phyloP scores from a whole-genome alignment of 495 filamentous ascomycete genomes.

The Ascobolus immersus region DNA sequence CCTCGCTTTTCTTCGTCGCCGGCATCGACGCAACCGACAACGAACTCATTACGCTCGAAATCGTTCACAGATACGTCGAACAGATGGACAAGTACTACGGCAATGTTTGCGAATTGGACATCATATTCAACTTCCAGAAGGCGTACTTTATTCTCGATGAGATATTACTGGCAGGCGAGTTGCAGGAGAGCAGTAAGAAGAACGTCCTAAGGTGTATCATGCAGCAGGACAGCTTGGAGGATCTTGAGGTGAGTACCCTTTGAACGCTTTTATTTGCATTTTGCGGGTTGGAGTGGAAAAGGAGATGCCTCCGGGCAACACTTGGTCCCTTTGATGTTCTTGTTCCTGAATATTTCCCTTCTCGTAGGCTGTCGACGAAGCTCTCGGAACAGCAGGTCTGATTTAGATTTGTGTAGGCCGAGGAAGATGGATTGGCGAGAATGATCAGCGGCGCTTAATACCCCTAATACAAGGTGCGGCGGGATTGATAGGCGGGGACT shows the following conservation, averaged over 20 bases:
- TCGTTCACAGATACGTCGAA: slow-evolving; percentile 96
- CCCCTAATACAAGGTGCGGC: too few species aligned
- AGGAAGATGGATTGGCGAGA: slow-evolving; percentile 13
- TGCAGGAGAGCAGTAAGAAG: slow-evolving; percentile 99
- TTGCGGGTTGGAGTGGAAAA: too few species aligned
- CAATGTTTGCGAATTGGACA: slow-evolving; percentile 97
- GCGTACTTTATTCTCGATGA: slow-evolving; percentile 98
- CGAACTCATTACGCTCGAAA: slow-evolving; percentile 91
- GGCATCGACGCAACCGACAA: slow-evolving; percentile 87
- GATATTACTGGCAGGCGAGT: slow-evolving; percentile 78
- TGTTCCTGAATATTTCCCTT: too few species aligned
- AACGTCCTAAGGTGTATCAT: slow-evolving; percentile 76
- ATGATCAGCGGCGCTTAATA: slow-evolving; percentile 8
- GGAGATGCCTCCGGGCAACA: too few species aligned
- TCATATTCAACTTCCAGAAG: slow-evolving; percentile 99
- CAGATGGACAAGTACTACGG: slow-evolving; percentile 99
- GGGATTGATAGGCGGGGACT: too few species aligned
- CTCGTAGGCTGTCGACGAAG: too few species aligned
- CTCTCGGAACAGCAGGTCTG: too few species aligned
- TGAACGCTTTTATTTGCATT: too few species aligned
- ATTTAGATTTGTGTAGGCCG: too few species aligned
- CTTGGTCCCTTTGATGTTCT: too few species aligned
- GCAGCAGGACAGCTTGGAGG: slow-evolving; percentile 16
- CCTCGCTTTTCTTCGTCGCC: slow-evolving; percentile 96
- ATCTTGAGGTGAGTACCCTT: slow-evolving; percentile 12